Conservation (phyloP, 2,329 filamentous ascomycete genomes). For the Chaetomium globosum region DNA sequence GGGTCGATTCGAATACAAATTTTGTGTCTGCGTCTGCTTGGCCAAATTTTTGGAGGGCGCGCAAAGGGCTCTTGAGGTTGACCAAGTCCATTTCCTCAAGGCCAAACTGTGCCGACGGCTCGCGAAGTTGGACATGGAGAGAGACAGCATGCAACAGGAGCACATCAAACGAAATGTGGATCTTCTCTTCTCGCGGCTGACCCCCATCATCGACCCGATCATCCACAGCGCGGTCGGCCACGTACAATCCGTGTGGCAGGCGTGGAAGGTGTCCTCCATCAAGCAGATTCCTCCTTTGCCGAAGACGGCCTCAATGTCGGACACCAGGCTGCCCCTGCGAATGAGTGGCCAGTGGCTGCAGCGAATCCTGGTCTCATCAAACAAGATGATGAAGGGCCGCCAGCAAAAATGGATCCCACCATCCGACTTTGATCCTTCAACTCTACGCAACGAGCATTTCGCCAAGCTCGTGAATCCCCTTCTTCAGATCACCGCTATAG, state of each 20-base stretch:
- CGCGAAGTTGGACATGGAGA: not conserved
- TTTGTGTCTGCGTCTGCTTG: not conserved
- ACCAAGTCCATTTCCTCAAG: not conserved
- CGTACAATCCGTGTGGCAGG: not conserved
- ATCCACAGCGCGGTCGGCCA: not conserved
- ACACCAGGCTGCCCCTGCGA: not conserved
- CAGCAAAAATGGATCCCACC: not conserved
- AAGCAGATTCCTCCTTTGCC: not conserved
- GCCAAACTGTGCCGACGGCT: not conserved
- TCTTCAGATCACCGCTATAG: not conserved
- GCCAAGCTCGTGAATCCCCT: not conserved
- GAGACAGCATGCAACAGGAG: not conserved
- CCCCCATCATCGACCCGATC: not conserved
- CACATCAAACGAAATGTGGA: not conserved
- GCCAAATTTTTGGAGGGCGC: not conserved
- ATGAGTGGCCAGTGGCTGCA: not conserved
- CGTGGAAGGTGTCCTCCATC: not conserved
- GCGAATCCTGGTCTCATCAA: not conserved
- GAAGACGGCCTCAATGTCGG: not conserved
- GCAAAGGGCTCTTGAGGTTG: not conserved
- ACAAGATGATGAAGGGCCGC: not conserved
- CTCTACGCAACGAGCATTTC: not conserved
- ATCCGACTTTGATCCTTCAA: not conserved
- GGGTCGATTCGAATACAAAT: not conserved
- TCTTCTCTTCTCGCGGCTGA: not conserved